Evolutionary conservation across 306 rosid species (phyloP), one percentile per base, ranked within the genome.

Genomic region (Sicyos baderoa): DNA sequence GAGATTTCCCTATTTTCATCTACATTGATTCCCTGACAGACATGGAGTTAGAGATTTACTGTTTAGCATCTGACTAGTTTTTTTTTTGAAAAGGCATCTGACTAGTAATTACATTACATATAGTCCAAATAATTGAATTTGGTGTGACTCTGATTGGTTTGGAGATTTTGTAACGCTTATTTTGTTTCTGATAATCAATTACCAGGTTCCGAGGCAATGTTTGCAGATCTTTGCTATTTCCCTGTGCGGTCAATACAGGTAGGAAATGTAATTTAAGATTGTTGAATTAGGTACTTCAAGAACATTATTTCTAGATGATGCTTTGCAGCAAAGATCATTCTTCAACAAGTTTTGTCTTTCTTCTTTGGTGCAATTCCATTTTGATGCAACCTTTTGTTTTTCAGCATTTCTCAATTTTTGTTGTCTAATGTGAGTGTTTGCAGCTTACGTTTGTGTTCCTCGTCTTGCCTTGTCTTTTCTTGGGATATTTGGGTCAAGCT

Each of bases 401-500:
- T 15, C 72, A 73, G 22, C 54, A 61, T 63, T 14, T 52, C 37
- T 29, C 32, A 50, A 10, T 16, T 40, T 29, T 25, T 22, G 48
- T 19, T 57, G 25, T 9, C 76, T 51, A 32, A 73, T 73, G 15
- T 73, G 70, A 78, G 50, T 80, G 60, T 81, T 77, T 74, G 84
- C 98, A 92, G 98, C 95, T 92, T 76, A 83, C 96, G 4, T 92
- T 92, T 84, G 89, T 85, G 67, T 86, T 88, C 77, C 98, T 92
- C 64, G 96, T 92, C 79, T 79, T 89, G 79, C 98, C 98, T 23
- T 92, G 98, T 83, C 88, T 92, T 59, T 54, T 87, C 58, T 71
- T 89, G 98, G 98, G 96, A 65, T 92, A 92, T 84, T 85, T 92
- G 98, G 98, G 98, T 77, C 98, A 92, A 87, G 98, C 98, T 68